Evolutionary conservation across 306 rosid genomes (phyloP), one percentile per base, ranked within the genome.

Genomic region (Quercus cerris): DNA sequence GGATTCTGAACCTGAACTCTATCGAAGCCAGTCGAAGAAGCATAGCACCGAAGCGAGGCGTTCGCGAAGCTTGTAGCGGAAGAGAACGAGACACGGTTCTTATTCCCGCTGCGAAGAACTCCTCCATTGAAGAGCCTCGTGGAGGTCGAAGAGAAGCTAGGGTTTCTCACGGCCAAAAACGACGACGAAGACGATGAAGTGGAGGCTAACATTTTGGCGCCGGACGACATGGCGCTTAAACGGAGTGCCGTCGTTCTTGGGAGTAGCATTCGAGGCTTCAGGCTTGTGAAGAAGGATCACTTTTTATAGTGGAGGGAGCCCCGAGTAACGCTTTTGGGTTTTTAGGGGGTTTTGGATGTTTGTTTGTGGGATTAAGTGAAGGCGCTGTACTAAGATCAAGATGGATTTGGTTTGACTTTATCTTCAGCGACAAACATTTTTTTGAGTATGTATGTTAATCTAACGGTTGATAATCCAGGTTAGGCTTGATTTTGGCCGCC

Each of bases 1-100:
- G 99, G 98, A 88, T 90, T 93, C 88, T 71, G 81, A 70, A 95
- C 98, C 4, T 30, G 86, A 77, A 95, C 74, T 80, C 83, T 84
- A 33, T 85, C 76, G 57, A 69, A 85, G 15, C 74, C 81, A 57
- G 91, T 1, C 49, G 84, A 79, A 15, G 96, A 71, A 20, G 98
- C 93, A 82, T 73, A 91, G 90, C 92, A 91, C 66, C 98, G 94
- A 41, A 88, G 85, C 17, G 96, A 88, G 64, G 83, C 46, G 56
- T 64, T 81, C 77, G 82, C 56, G 27, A 58, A 63, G 81, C 84
- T 66, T 28, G 81, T 1, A 23, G 91, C 57, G 38, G 52, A 68
- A 68, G 17, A 68, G 84, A 89, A 90, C 14, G 90, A 86, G 33
- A 93, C 77, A 4, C 85, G 80, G 86, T 31, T 77, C 4, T 49